Evolutionary conservation across 2,329 filamentous ascomycete genomes (phyloP).

Genomic region (Penicillium sp.): DNA sequence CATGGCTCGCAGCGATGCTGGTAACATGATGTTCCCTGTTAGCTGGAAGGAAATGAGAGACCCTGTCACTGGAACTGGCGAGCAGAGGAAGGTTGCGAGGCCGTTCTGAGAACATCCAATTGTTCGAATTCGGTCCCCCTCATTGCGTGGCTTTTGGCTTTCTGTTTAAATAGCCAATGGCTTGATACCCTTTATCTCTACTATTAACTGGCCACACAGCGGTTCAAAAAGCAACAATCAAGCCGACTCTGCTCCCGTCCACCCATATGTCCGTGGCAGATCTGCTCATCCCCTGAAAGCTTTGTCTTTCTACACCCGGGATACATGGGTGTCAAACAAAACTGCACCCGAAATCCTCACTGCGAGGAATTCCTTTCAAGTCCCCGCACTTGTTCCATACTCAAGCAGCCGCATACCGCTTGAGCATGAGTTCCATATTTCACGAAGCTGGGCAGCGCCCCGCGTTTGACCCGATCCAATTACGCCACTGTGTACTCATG

Average conservation of each 20-base stretch:
- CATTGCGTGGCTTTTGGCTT: not conserved
- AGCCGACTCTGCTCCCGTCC: not conserved
- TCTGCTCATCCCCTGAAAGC: not conserved
- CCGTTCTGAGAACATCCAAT: conserved; percentile 63
- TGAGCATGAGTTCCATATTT: not conserved
- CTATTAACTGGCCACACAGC: not conserved
- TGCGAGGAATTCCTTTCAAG: not conserved
- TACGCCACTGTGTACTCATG: not conserved
- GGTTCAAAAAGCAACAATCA: not conserved
- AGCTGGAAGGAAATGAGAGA: conserved; percentile 96
- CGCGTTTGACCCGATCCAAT: not conserved
- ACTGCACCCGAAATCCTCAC: not conserved
- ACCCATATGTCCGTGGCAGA: not conserved
- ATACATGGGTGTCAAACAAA: not conserved
- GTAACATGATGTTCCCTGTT: conserved; percentile 87
- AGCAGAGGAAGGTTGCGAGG: conserved; percentile 89
- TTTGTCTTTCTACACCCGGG: not conserved
- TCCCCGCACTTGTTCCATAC: not conserved
- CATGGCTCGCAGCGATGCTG: conserved; percentile 82
- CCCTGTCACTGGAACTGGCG: conserved; percentile 69
- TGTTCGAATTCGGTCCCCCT: not conserved
- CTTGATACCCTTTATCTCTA: not conserved
- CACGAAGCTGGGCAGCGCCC: not conserved
- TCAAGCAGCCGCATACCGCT: not conserved
- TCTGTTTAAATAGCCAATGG: not conserved